Conservation (phyloP, 2,329 filamentous ascomycete species). For the Hypoxylon sp. region DNA sequence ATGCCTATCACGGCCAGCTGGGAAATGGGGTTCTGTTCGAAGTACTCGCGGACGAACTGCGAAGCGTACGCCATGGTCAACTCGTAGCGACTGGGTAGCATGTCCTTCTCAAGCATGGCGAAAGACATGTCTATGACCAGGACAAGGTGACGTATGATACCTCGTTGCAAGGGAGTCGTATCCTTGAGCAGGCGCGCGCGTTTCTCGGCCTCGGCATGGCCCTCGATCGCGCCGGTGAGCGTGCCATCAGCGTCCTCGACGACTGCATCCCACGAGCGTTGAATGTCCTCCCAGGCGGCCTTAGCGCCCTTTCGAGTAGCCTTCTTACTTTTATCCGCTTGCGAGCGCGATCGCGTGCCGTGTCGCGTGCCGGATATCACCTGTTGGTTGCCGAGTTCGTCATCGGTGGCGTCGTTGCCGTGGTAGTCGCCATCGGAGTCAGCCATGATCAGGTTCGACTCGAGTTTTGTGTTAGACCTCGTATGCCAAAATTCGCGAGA, state of each 20-base stretch:
- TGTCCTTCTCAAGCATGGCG: constrained; percentile 95
- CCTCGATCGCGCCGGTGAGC: constrained; percentile 77
- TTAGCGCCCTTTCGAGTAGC: constrained; percentile 53
- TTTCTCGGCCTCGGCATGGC: constrained; percentile 84
- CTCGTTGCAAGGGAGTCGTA: constrained; percentile 93
- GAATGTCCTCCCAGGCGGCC: constrained; percentile 75
- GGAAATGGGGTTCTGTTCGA: constrained; percentile 98
- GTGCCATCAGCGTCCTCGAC: constrained; percentile 84
- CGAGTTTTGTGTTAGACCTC: neutral
- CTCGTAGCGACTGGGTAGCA: constrained; percentile 87
- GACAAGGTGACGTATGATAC: constrained; percentile 96
- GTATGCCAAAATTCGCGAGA: neutral
- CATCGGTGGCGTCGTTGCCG: constrained; percentile 72
- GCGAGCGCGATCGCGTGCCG: constrained; percentile 44
- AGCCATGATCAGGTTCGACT: constrained; percentile 64
- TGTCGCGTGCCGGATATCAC: constrained; percentile 55
- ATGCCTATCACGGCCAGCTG: constrained; percentile 94
- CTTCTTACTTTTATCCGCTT: constrained; percentile 50
- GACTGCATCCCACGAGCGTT: constrained; percentile 78
- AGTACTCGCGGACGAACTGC: constrained; percentile 93
- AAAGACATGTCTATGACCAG: constrained; percentile 92
- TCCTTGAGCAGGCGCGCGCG: constrained; percentile 85
- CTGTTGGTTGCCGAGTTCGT: constrained; percentile 68
- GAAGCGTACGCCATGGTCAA: constrained; percentile 85
- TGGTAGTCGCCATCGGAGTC: constrained; percentile 81